Percentiles rank a stretch among this genome's conserved stretches.
phyloP scores from a whole-genome alignment of 768 basidiomycete species.

The Leucocoprinus sp. region DNA sequence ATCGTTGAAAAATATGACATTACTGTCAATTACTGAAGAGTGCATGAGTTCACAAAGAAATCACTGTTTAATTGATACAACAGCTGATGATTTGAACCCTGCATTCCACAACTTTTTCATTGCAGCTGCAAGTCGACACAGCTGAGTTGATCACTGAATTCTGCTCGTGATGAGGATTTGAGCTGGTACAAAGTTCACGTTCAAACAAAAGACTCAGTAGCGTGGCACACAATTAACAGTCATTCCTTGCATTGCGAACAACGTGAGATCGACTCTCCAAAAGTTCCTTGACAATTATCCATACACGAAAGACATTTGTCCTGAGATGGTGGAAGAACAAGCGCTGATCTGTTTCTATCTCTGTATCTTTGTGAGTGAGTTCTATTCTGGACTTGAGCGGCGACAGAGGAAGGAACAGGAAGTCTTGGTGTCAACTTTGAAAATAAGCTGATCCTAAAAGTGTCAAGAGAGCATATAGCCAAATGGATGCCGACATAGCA shows the following conservation, averaged over 20 bases:
- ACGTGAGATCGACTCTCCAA: not conserved
- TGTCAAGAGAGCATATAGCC: slow-evolving; percentile 5
- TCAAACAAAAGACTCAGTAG: too few relatives aligned
- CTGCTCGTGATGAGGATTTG: too few relatives aligned
- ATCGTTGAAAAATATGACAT: too few relatives aligned
- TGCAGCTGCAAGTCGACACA: slow-evolving; percentile 6
- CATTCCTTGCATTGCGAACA: slow-evolving; percentile 9
- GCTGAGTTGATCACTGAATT: too few relatives aligned
- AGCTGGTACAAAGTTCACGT: too few relatives aligned
- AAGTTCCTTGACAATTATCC: not conserved
- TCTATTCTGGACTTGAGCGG: too few relatives aligned
- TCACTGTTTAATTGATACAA: not conserved
- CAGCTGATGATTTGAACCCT: not conserved
- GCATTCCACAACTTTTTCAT: slow-evolving; percentile 9
- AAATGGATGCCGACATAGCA: not conserved
- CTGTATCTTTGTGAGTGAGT: too few relatives aligned
- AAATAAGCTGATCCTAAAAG: slow-evolving; percentile 2
- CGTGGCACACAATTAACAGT: too few relatives aligned
- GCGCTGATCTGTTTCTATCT: too few relatives aligned
- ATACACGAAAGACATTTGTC: not conserved
- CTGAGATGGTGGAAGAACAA: not conserved
- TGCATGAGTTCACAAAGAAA: not conserved
- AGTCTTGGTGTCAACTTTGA: not conserved
- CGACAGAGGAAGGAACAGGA: not conserved
- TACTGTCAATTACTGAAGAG: too few relatives aligned